A percentile compares a stretch with the other conserved stretches of the same genome.
Evolutionary conservation across 495 filamentous ascomycete genomes (phyloP).

Genomic region (Aspergillus olivimuriae): DNA sequence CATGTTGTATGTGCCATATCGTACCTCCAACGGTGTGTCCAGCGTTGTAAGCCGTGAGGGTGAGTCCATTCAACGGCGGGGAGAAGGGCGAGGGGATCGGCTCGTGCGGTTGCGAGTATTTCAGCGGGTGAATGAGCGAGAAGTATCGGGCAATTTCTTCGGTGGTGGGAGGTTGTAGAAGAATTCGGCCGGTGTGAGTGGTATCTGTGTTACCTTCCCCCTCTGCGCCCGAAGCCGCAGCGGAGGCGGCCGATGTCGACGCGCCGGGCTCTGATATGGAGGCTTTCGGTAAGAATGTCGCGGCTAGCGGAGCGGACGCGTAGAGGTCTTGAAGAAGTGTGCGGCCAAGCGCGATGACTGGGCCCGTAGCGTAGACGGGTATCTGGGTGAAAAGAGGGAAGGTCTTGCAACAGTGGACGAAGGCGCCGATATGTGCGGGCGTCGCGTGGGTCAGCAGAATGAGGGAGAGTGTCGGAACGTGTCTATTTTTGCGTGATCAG

Average conservation of each 20-base stretch:
- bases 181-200: slow-evolving; percentile 43
- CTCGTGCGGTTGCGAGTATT: slow-evolving; percentile 94
- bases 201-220: slow-evolving; percentile 17
- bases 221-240: slow-evolving; percentile 19
- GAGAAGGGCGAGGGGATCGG: slow-evolving; percentile 80
- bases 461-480: slow-evolving; percentile 82
- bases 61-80: slow-evolving; percentile 83
- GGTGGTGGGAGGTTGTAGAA: slow-evolving; percentile 71
- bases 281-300: slow-evolving; percentile 65
- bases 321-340: slow-evolving; percentile 91
- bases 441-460: slow-evolving; percentile 95
- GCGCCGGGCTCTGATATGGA: slow-evolving; percentile 61
- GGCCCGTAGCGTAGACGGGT: slow-evolving; percentile 92
- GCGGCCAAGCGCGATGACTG: slow-evolving; percentile 86
- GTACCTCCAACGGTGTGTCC: slow-evolving; percentile 94
- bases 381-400: slow-evolving; percentile 87
- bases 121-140: slow-evolving; percentile 83
- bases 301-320: slow-evolving; percentile 77
- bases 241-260: slow-evolving; percentile 40
- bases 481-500: slow-evolving; percentile 55
- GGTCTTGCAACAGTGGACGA: slow-evolving; percentile 94
- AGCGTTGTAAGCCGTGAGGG: slow-evolving; percentile 93
- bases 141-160: slow-evolving; percentile 93
- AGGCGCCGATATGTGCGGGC: slow-evolving; percentile 82
- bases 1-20: slow-evolving; percentile 98